Conservation (phyloP, 805 yeast genomes). For the Ogataea trehalophila region DNA sequence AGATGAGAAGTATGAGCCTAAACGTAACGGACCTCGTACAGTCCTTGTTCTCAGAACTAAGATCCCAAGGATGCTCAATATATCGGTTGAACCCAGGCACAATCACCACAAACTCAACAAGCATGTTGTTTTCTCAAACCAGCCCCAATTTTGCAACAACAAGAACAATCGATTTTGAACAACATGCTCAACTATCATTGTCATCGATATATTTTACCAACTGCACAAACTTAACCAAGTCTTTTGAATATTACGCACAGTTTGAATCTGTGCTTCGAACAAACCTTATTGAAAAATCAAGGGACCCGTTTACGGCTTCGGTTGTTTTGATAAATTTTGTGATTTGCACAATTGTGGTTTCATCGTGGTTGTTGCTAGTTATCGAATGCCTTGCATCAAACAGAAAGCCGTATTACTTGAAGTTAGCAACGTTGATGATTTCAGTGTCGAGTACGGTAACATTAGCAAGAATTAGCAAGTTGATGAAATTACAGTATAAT, state of each 20-base stretch:
- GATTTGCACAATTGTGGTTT: constrained; percentile 50
- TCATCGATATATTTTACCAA: constrained; percentile 47
- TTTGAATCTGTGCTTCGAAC: not conserved
- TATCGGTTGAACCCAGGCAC: too few relatives aligned
- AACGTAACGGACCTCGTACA: too few relatives aligned
- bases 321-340: constrained; percentile 44
- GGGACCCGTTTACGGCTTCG: constrained; percentile 35
- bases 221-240: constrained; percentile 23
- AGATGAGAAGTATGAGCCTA: too few relatives aligned
- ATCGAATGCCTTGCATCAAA: constrained; percentile 51
- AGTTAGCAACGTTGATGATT: constrained; percentile 51
- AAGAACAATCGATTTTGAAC: too few relatives aligned
- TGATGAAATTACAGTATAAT: constrained; percentile 46
- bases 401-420: constrained; percentile 53
- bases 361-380: constrained; percentile 67
- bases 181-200: constrained; percentile 6
- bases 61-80: too few relatives aligned
- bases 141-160: too few relatives aligned
- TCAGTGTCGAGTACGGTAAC: constrained; percentile 52
- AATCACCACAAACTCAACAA: too few relatives aligned
- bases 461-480: constrained; percentile 40
- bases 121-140: too few relatives aligned
- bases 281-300: constrained; percentile 4
- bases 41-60: too few relatives aligned
- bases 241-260: not conserved